phyloP scores from a whole-genome alignment of 1,139 yeast species.

The Saccharomyces hybrid region DNA sequence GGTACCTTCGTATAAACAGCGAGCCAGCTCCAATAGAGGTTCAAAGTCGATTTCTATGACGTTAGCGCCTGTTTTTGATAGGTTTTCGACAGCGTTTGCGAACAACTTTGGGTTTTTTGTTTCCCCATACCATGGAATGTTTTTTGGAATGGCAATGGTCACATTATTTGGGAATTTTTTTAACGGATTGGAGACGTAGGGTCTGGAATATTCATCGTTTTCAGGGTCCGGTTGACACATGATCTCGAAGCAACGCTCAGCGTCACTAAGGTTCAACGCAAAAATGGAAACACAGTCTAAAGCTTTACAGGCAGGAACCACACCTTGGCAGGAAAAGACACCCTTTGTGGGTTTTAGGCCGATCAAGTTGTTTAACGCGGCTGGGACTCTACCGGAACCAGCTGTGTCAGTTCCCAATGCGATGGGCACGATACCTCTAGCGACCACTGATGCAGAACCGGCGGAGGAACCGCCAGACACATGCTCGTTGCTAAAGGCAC shows the following conservation, averaged over 20 bases:
- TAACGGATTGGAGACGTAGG: constrained; percentile 61
- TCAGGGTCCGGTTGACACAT: constrained; percentile 65
- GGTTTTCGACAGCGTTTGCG: constrained; percentile 49
- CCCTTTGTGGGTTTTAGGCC: constrained; percentile 94
- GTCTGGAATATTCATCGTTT: constrained; percentile 74
- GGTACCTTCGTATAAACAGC: constrained; percentile 90
- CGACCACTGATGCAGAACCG: constrained; percentile 92
- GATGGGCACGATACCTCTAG: constrained; percentile 79
- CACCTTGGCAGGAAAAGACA: constrained; percentile 74
- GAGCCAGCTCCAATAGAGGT: constrained; percentile 74
- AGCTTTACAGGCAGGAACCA: constrained; percentile 95
- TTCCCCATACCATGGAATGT: constrained; percentile 75
- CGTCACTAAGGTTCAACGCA: constrained; percentile 68
- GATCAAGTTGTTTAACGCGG: constrained; percentile 83
- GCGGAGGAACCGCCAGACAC: constrained; percentile 94
- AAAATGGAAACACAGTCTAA: constrained; percentile 88
- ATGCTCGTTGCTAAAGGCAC: constrained; percentile 64
- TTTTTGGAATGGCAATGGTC: constrained; percentile 64
- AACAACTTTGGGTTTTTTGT: constrained; percentile 63
- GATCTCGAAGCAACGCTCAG: constrained; percentile 63
- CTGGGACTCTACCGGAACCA: constrained; percentile 98
- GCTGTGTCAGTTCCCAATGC: constrained; percentile 96
- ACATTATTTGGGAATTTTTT: constrained; percentile 52
- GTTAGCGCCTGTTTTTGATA: constrained; percentile 49
- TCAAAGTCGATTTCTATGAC: constrained; percentile 59